phyloP scores from a whole-genome alignment of 2,329 filamentous ascomycete genomes.

The Diaporthe capsici region DNA sequence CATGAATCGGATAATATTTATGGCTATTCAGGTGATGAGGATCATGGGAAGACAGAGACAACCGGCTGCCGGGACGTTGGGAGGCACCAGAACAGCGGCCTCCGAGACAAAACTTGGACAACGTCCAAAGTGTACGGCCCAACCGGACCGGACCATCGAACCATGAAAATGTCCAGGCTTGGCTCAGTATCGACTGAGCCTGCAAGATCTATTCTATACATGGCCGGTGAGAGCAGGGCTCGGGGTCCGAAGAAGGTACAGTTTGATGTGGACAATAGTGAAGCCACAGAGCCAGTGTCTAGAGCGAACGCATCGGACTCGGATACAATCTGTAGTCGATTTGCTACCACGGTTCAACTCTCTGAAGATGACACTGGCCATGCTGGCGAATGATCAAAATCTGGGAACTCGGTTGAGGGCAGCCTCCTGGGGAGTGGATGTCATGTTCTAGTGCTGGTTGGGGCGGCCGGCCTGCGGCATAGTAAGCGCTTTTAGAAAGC shows the following conservation, averaged over 20 bases:
- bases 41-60: not conserved
- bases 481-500: not conserved
- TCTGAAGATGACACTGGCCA: not conserved
- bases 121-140: not conserved
- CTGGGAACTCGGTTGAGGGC: not conserved
- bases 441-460: not conserved
- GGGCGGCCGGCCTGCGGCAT: not conserved
- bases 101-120: too few relatives aligned
- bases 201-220: not conserved
- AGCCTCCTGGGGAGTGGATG: rapidly evolving
- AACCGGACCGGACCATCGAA: not conserved
- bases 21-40: not conserved
- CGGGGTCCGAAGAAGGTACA: not conserved
- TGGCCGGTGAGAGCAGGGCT: too few relatives aligned
- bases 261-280: not conserved
- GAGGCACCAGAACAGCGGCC: not conserved
- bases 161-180: rapidly evolving
- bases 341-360: not conserved
- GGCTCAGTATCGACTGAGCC: too few relatives aligned
- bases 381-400: not conserved
- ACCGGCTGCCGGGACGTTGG: too few relatives aligned
- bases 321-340: not conserved
- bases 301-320: not conserved
- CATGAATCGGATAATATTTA: slow-evolving; percentile 12
- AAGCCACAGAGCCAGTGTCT: not conserved